Evolutionary conservation across 2,329 filamentous ascomycete species (phyloP).

Genomic region (Claviceps sp.): DNA sequence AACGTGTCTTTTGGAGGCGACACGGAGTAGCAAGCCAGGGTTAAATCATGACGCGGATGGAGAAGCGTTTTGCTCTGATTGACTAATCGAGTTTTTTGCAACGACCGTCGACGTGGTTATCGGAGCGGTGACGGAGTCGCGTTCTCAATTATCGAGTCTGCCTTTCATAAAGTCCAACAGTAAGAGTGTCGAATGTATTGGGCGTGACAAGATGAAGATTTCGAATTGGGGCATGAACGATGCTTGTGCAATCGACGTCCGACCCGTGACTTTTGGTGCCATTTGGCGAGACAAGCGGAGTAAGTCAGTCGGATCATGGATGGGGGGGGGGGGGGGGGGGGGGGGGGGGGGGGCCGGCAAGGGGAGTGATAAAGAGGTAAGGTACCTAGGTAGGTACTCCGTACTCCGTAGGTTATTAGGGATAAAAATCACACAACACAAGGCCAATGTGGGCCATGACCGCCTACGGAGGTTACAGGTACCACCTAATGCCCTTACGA

Average conservation of each 20-base stretch:
- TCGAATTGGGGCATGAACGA: neutral
- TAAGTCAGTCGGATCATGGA: neutral
- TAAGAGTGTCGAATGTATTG: neutral
- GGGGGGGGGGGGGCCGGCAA: no score
- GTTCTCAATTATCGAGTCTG: neutral
- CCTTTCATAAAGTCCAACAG: neutral
- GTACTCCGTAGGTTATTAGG: no score
- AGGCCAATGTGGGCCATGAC: no score
- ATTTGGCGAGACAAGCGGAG: conserved; percentile 3
- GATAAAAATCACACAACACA: no score
- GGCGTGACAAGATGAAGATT: neutral
- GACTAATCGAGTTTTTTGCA: neutral
- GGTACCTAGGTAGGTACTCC: no score
- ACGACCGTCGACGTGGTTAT: no score
- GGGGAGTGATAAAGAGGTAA: neutral
- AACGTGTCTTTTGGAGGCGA: neutral
- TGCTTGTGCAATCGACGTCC: neutral
- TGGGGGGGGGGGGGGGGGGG: no score
- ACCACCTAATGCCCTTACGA: no score
- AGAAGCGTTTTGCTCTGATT: neutral
- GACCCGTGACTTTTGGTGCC: neutral
- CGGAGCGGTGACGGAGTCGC: no score
- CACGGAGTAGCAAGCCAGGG: neutral
- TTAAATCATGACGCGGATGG: conserved; percentile 1
- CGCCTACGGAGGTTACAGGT: no score